Evolutionary conservation across 352 stramenopile species (phyloP).

Genomic region (Pythium brassicae): DNA sequence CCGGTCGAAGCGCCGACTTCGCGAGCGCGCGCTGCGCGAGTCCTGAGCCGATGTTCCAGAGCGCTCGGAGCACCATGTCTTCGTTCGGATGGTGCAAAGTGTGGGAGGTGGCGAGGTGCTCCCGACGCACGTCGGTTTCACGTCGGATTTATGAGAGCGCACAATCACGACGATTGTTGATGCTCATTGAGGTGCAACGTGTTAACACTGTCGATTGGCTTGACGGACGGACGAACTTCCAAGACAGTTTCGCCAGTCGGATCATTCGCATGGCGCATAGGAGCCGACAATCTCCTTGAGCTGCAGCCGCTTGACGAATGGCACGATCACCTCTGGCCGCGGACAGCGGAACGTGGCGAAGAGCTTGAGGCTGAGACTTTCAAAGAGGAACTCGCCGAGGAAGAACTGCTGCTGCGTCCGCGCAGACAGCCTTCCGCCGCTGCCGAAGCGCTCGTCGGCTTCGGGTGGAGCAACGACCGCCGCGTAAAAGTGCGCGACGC

Average conservation of each 20-base stretch:
- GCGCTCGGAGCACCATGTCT: constrained; percentile 58
- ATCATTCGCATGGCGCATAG: constrained; percentile 56
- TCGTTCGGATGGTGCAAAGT: not conserved
- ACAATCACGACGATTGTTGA: not conserved
- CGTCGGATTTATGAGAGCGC: not conserved
- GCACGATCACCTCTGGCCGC: constrained; percentile 48
- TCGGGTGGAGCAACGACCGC: constrained; percentile 8
- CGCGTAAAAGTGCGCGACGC: constrained; percentile 58
- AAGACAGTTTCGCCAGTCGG: not conserved
- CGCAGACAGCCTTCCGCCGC: not conserved
- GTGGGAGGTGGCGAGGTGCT: not conserved
- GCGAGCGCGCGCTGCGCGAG: constrained; percentile 51
- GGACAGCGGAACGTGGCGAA: constrained; percentile 56
- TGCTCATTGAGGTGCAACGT: constrained; percentile 2
- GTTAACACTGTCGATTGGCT: no score
- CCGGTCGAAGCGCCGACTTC: constrained; percentile 40
- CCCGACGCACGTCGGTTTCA: constrained; percentile 1
- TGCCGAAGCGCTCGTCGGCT: not conserved
- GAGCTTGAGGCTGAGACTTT: constrained; percentile 65
- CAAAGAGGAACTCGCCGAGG: constrained; percentile 64
- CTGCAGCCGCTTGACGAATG: constrained; percentile 65
- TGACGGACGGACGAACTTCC: not conserved
- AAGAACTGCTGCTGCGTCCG: constrained; percentile 30
- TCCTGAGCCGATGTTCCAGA: constrained; percentile 67
- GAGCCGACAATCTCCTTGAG: constrained; percentile 72